A percentile compares a stretch with the other conserved stretches of the same genome.
These are phyloP conservation scores for Striga asiatica DNA, from an alignment of 257 asterid genomes.

Conservation along the genomic window DNA sequence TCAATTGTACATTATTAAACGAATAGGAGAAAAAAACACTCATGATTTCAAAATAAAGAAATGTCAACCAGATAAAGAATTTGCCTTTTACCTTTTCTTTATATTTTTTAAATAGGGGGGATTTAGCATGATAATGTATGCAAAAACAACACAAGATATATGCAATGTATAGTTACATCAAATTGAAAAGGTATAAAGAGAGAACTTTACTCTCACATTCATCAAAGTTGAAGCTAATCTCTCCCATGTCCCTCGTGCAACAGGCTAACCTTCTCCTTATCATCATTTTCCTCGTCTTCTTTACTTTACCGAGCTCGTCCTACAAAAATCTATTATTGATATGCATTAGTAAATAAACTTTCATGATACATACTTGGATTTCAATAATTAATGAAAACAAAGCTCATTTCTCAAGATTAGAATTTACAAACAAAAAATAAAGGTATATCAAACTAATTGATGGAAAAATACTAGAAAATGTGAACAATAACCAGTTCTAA, in stretches of 20 bases:
- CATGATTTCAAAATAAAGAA: background rate
- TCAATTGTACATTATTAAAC: no score
- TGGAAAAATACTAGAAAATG: slow-evolving; percentile 1
- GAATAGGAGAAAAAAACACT: no score
- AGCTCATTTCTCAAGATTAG: no score
- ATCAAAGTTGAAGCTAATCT: slow-evolving; percentile 68
- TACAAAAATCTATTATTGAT: background rate
- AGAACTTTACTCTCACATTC: slow-evolving; percentile 54
- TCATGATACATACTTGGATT: background rate
- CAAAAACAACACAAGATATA: no score
- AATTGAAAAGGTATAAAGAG: background rate
- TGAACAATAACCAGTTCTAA: background rate
- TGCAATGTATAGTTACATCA: no score
- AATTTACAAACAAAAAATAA: no score
- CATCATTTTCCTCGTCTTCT: slow-evolving; percentile 20
- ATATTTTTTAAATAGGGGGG: no score
- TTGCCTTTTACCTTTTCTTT: no score
- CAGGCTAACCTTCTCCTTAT: slow-evolving; percentile 69
- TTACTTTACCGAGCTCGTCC: background rate
- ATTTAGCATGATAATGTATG: no score
- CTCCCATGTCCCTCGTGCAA: slow-evolving; percentile 51
- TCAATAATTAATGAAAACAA: slow-evolving; percentile 15
- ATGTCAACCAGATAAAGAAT: background rate
- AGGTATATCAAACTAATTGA: no score
- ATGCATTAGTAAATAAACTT: no score